These are phyloP conservation scores for Vigna radiata DNA, from an alignment of 306 rosid species.

Conservation along the genomic window DNA sequence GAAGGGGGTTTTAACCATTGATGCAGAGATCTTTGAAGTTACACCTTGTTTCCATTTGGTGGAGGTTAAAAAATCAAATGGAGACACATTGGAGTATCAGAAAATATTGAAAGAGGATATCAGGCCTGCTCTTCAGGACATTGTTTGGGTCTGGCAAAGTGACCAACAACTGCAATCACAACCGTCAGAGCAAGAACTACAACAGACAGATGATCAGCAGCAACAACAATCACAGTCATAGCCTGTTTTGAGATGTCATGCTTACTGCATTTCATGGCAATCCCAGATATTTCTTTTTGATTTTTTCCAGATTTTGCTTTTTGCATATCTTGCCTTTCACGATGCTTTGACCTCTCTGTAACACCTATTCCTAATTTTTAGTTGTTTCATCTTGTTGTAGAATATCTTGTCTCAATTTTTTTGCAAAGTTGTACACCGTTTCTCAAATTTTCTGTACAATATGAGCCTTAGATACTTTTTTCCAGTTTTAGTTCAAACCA, in stretches of 20 bases:
- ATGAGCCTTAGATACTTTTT: neutral
- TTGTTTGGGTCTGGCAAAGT: constrained; percentile 88
- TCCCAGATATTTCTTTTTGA: neutral
- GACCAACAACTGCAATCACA: constrained; percentile 54
- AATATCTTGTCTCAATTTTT: constrained; percentile 32
- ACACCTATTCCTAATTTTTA: neutral
- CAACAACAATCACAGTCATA: constrained; percentile 39
- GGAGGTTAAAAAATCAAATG: constrained; percentile 81
- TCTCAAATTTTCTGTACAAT: constrained; percentile 24
- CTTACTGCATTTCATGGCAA: constrained; percentile 13
- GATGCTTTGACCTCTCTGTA: constrained; percentile 28
- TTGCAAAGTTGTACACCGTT: constrained; percentile 18
- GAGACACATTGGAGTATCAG: constrained; percentile 87
- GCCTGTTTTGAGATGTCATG: constrained; percentile 15
- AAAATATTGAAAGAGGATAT: constrained; percentile 68
- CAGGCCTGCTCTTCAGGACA: constrained; percentile 80
- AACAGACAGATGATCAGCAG: constrained; percentile 44
- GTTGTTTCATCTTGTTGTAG: constrained; percentile 13
- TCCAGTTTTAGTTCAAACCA: constrained; percentile 13
- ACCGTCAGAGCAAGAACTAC: constrained; percentile 45
- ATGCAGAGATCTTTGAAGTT: constrained; percentile 83
- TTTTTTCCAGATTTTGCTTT: neutral
- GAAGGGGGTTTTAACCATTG: constrained; percentile 75
- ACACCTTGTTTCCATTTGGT: constrained; percentile 79
- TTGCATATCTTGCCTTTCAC: constrained; percentile 29